phyloP scores from a whole-genome alignment of 1,139 yeast genomes.

The Diutina catenulata region DNA sequence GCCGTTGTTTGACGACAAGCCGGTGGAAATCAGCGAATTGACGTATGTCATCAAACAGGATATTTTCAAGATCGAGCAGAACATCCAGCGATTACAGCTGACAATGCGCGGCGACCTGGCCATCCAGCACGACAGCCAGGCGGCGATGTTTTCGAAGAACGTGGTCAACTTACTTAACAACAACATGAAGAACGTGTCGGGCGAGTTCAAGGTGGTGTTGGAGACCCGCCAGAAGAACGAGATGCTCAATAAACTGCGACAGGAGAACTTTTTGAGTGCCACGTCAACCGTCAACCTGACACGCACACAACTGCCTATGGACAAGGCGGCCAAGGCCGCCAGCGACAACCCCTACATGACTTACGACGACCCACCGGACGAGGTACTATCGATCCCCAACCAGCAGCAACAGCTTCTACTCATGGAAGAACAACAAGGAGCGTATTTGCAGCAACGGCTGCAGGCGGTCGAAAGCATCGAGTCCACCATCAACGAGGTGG shows the following conservation, averaged over 20 bases:
- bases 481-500: slow-evolving; percentile 91
- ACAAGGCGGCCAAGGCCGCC: slow-evolving; percentile 6
- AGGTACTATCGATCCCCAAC: slow-evolving; percentile 50
- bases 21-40: slow-evolving; percentile 85
- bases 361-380: slow-evolving; percentile 21
- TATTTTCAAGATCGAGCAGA: slow-evolving; percentile 74
- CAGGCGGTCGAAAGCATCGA: slow-evolving; percentile 94
- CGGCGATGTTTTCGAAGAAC: slow-evolving; percentile 66
- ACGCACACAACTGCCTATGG: slow-evolving; percentile 16
- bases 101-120: slow-evolving; percentile 36
- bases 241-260: slow-evolving; percentile 66
- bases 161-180: slow-evolving; percentile 81
- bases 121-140: slow-evolving; percentile 44
- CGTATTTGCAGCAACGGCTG: slow-evolving; percentile 73
- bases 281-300: slow-evolving; percentile 23
- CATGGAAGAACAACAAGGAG: slow-evolving; percentile 57
- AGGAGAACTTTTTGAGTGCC: slow-evolving; percentile 68
- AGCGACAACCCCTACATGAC: slow-evolving; percentile 34
- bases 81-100: slow-evolving; percentile 53
- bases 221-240: slow-evolving; percentile 83
- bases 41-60: slow-evolving; percentile 91
- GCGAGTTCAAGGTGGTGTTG: slow-evolving; percentile 79
- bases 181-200: slow-evolving; percentile 83
- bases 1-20: slow-evolving; percentile 91
- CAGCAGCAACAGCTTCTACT: slow-evolving; percentile 66